phyloP scores from a whole-genome alignment of 2,329 filamentous ascomycete genomes.

The Colletotrichum musicola region DNA sequence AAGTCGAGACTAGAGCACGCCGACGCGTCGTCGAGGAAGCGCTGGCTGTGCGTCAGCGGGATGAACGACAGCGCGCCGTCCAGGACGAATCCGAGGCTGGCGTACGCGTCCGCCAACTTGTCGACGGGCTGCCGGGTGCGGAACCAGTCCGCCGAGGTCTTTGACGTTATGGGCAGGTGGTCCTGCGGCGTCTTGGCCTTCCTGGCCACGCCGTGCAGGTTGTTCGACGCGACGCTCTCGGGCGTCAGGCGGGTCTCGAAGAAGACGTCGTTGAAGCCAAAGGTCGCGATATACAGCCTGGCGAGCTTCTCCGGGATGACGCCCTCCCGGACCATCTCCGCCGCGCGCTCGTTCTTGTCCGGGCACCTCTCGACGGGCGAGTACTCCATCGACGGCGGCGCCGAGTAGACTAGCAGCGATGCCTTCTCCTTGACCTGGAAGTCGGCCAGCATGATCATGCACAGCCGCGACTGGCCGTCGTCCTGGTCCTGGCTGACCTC shows the following conservation, averaged over 20 bases:
- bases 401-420: conserved; percentile 53
- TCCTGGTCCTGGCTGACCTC: conserved; percentile 57
- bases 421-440: conserved; percentile 57
- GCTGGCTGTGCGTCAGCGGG: conserved; percentile 56
- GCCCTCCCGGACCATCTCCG: conserved; percentile 43
- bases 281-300: conserved; percentile 43
- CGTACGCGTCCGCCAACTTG: conserved; percentile 49
- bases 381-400: conserved; percentile 50
- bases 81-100: conserved; percentile 57
- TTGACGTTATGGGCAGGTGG: conserved; percentile 46
- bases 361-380: conserved; percentile 44
- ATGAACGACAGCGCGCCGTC: conserved; percentile 59
- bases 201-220: conserved; percentile 56
- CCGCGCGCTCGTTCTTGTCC: conserved; percentile 34
- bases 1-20: conserved; percentile 64
- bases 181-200: conserved; percentile 51
- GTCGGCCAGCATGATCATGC: conserved; percentile 58
- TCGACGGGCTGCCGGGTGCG: conserved; percentile 43
- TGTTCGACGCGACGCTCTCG: conserved; percentile 58
- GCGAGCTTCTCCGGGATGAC: conserved; percentile 42
- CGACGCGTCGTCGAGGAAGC: conserved; percentile 57
- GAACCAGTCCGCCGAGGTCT: conserved; percentile 58
- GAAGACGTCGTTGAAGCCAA: conserved; percentile 45
- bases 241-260: conserved; percentile 53
- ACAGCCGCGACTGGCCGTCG: conserved; percentile 51